Evolutionary conservation across 1,284 basidiomycete genomes (phyloP).

Genomic region (Cystobasidium pallidum): DNA sequence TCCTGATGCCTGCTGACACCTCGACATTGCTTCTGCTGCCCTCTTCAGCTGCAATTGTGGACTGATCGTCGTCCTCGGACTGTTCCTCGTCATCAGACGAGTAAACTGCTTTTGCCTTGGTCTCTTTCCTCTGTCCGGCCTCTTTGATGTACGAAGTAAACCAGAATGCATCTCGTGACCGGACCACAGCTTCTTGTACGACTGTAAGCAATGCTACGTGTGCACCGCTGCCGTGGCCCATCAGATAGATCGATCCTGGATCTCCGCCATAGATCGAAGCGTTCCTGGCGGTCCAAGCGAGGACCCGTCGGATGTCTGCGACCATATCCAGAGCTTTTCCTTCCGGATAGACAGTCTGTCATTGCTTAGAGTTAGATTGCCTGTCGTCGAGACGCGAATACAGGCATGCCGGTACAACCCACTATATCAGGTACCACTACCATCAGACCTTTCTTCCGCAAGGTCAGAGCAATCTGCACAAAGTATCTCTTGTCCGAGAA

Average conservation of each 20-base stretch:
- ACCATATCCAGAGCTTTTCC: constrained; percentile 54
- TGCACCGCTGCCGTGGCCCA: constrained; percentile 55
- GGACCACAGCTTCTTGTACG: constrained; percentile 57
- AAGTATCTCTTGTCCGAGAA: constrained; percentile 48
- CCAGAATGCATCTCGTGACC: constrained; percentile 50
- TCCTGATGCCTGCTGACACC: constrained; percentile 45
- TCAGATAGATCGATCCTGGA: constrained; percentile 51
- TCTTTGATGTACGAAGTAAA: constrained; percentile 3
- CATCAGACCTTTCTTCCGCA: constrained; percentile 56
- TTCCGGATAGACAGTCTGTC: constrained; percentile 54
- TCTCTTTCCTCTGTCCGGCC: neutral
- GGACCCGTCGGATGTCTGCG: constrained; percentile 54
- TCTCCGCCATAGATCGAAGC: constrained; percentile 56
- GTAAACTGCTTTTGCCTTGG: neutral
- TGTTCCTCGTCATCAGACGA: constrained; percentile 2
- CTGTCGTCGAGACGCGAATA: neutral
- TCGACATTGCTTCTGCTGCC: constrained; percentile 8
- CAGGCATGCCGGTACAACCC: neutral
- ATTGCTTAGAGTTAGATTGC: neutral
- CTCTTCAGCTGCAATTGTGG: neutral
- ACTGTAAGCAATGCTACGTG: constrained; percentile 55
- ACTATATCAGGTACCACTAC: constrained; percentile 57
- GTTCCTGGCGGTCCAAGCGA: constrained; percentile 56
- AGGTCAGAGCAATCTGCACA: constrained; percentile 55
- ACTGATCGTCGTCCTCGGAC: constrained; percentile 3